Percentiles rank a stretch among this genome's conserved stretches.
Evolutionary conservation across 371 early-diverging fungal genomes (phyloP).

Genomic region (Sporodiniella umbellata): DNA sequence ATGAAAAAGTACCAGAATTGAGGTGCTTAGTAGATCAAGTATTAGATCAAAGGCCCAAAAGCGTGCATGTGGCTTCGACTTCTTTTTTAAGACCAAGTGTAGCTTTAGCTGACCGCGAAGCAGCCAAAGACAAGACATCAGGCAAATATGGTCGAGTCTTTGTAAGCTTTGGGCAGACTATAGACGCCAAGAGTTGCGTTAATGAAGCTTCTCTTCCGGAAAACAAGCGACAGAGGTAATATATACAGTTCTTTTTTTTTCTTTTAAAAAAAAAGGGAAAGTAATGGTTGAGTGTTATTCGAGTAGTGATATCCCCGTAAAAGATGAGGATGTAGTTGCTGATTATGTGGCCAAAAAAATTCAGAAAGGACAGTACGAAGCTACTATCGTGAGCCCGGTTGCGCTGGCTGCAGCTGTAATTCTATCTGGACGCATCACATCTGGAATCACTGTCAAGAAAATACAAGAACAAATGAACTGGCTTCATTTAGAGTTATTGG

Average conservation of each 20-base stretch:
- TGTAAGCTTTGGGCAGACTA: slow-evolving; percentile 37
- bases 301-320: slow-evolving; percentile 18
- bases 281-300: background rate
- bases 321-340: slow-evolving; percentile 20
- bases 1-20: slow-evolving; percentile 50
- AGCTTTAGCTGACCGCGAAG: slow-evolving; percentile 24
- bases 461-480: slow-evolving; percentile 38
- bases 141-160: slow-evolving; percentile 47
- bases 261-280: background rate
- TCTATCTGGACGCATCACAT: slow-evolving; percentile 32
- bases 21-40: slow-evolving; percentile 43
- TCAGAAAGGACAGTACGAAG: slow-evolving; percentile 36
- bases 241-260: too few species aligned
- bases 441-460: slow-evolving; percentile 35
- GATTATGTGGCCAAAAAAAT: slow-evolving; percentile 28
- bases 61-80: slow-evolving; percentile 12
- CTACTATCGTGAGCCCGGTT: slow-evolving; percentile 36
- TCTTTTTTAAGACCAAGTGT: slow-evolving; percentile 37
- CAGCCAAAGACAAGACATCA: slow-evolving; percentile 25
- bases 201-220: slow-evolving; percentile 8
- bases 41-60: slow-evolving; percentile 36
- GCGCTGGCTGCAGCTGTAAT: slow-evolving; percentile 41
- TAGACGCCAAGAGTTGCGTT: slow-evolving; percentile 21
- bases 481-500: slow-evolving; percentile 29
- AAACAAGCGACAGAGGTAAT: slow-evolving; percentile 18